A percentile compares a stretch with the other conserved stretches of the same genome.
Evolutionary conservation across 768 basidiomycete species (phyloP).

Genomic region (Macrolepiota dolichaula): DNA sequence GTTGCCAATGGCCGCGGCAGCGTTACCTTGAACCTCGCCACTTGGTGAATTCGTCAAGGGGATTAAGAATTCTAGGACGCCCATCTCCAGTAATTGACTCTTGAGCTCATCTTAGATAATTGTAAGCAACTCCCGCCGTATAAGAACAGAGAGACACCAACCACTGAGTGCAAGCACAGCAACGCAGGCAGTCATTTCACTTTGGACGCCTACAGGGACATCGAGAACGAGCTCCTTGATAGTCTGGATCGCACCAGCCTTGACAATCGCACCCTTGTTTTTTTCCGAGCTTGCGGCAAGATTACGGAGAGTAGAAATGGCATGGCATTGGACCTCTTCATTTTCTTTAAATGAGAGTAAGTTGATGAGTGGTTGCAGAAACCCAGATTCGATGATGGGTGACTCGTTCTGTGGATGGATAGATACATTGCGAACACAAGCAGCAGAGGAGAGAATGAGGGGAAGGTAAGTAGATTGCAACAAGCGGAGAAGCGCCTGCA

Average conservation of each 20-base stretch:
- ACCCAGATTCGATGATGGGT: conserved; percentile 98
- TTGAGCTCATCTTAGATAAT: conserved; percentile 82
- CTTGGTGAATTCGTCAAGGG: conserved; percentile 94
- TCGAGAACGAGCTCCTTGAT: conserved; percentile 96
- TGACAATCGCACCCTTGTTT: conserved; percentile 97
- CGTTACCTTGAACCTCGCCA: conserved; percentile 98
- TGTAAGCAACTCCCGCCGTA: conserved; percentile 1
- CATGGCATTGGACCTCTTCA: conserved; percentile 99
- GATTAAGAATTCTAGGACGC: conserved; percentile 95
- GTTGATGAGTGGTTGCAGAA: conserved; percentile 93
- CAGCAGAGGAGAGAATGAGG: conserved; percentile 95
- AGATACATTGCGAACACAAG: conserved; percentile 98
- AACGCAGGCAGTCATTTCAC: conserved; percentile 99
- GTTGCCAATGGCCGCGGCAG: conserved; percentile 96
- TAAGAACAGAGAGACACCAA: conserved; percentile 33
- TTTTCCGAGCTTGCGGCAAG: conserved; percentile 96
- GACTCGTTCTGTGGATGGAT: conserved; percentile 99
- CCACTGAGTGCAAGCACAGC: conserved; percentile 95
- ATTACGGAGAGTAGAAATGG: conserved; percentile 95
- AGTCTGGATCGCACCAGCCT: conserved; percentile 93
- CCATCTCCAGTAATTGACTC: conserved; percentile 95
- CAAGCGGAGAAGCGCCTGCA: conserved; percentile 88
- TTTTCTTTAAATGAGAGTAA: conserved; percentile 98
- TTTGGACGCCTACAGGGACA: conserved; percentile 95
- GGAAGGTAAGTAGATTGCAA: conserved; percentile 96